A percentile compares a stretch with the other conserved stretches of the same genome.
Conservation (phyloP, 163 green algal species). For the Coccomyxa subellipsoidea region DNA sequence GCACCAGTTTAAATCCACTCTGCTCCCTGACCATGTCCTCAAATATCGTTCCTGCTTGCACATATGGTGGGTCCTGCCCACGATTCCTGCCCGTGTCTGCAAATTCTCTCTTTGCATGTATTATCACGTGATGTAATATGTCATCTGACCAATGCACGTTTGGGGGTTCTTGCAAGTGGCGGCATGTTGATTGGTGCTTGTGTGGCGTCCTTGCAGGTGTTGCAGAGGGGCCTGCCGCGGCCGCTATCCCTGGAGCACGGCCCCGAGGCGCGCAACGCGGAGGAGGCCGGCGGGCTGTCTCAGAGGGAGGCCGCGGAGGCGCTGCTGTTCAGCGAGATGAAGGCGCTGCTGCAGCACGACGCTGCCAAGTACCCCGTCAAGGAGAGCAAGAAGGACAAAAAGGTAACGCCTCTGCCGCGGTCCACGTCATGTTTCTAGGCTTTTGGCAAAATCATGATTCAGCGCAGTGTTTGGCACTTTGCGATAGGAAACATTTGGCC, state of each 20-base stretch:
- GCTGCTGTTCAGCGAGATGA: conserved; percentile 60
- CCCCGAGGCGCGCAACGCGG: conserved; percentile 24
- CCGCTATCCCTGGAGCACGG: conserved; percentile 47
- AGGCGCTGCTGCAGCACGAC: conserved; percentile 66
- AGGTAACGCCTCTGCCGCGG: no score
- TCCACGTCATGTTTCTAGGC: no score
- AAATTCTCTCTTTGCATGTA: no score
- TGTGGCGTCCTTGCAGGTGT: conserved; percentile 36
- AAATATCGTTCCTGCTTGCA: no score
- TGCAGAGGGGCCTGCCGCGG: conserved; percentile 82
- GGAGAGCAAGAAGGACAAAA: conserved; percentile 28
- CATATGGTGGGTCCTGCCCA: no score
- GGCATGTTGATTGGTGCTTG: not conserved
- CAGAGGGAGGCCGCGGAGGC: conserved; percentile 63
- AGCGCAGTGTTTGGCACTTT: no score
- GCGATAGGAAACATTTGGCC: no score
- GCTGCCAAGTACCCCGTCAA: conserved; percentile 64
- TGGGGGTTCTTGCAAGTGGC: not conserved
- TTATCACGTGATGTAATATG: no score
- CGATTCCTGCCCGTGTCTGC: no score
- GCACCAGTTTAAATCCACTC: not conserved
- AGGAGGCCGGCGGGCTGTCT: not conserved
- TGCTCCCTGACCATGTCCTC: no score
- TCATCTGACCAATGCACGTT: no score
- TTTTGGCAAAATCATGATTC: no score